Evolutionary conservation across 2,329 filamentous ascomycete genomes (phyloP), one percentile per base, ranked within the genome.

Genomic region (Colletotrichum zoysiae): DNA sequence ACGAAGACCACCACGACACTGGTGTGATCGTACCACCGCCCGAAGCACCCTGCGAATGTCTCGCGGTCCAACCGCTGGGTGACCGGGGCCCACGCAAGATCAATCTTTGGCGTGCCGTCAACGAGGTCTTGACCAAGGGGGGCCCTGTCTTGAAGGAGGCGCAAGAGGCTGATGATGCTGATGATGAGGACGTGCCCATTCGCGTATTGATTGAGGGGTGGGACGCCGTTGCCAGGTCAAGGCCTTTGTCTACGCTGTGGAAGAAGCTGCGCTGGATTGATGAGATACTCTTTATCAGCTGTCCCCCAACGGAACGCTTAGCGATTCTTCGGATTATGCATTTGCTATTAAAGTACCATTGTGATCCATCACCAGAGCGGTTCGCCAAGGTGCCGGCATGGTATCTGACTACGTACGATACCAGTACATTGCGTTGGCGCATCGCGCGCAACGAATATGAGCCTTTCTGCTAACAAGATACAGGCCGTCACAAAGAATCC

Each of bases 101-200:
- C 26, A 78, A 78, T 38, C 74, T 71, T 8, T 79, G 78, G 78
- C 75, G 78, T 3, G 65, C 69, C 12, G 76, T 78, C n/a, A 79
- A 78, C 51, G 71, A 75, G 40, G 69, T 63, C 1, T 76, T 20
- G 67, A 65, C 6, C 69, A 71, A 40, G 69, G 70, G 0, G 67
- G 71, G 0, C 73, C 72, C 5, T 65, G 33, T 78, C 4, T 69
- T 75, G 0, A 33, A 60, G 0, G 68, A 73, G 0, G 50, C 44
- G 20, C 70, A 73, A 35, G 51, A 33, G n/a, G 58, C 58, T 23
- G 77, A 79, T 14, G 76, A 78, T 20, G 70, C 69, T 2, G 69
- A 71, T 6, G 74, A 74, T 8, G 74, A 79, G 38, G 78, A 79
- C 33, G 74, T 74, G 1, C 75, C 78, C 0, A 55, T 79, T 1